Percentiles rank a stretch among this genome's conserved stretches.
These are phyloP conservation scores for Colletotrichum acutatum DNA, from an alignment of 2,329 filamentous ascomycete genomes.

Conservation along the genomic window DNA sequence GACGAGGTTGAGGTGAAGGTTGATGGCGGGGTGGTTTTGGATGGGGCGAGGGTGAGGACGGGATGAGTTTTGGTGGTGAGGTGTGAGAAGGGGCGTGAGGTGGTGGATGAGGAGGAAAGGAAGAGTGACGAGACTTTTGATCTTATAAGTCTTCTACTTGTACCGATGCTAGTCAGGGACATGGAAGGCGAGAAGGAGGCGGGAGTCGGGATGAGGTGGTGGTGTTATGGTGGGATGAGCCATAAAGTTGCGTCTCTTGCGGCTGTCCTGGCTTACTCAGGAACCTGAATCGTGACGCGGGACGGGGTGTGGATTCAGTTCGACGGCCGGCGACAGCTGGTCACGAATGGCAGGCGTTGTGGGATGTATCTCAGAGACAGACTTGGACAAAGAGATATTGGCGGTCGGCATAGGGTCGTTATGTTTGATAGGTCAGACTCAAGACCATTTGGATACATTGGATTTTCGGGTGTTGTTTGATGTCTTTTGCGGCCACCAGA, in stretches of 20 bases:
- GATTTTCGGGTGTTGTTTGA: too few species aligned
- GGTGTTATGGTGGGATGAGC: slow-evolving; percentile 32
- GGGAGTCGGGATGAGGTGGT: slow-evolving; percentile 11
- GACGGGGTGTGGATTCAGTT: background rate
- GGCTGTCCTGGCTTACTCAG: slow-evolving; percentile 28
- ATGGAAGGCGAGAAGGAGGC: slow-evolving; percentile 3
- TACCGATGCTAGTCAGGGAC: slow-evolving; percentile 10
- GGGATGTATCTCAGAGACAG: background rate
- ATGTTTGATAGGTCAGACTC: background rate
- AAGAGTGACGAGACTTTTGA: slow-evolving; percentile 12
- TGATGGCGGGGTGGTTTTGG: background rate
- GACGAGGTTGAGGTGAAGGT: background rate
- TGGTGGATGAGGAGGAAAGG: background rate
- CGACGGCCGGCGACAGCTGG: slow-evolving; percentile 1
- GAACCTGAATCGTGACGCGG: slow-evolving; percentile 18
- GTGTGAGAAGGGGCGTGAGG: slow-evolving; percentile 33
- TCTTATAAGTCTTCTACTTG: slow-evolving; percentile 16
- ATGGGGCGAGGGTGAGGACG: background rate
- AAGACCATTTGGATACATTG: background rate
- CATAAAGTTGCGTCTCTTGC: slow-evolving; percentile 20
- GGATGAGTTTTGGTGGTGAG: background rate
- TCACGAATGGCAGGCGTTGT: background rate
- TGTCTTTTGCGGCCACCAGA: background rate
- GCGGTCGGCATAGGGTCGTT: background rate
- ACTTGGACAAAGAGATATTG: background rate